Conservation (phyloP, 2,329 filamentous ascomycete species). For the Dothideomycetes sp. region DNA sequence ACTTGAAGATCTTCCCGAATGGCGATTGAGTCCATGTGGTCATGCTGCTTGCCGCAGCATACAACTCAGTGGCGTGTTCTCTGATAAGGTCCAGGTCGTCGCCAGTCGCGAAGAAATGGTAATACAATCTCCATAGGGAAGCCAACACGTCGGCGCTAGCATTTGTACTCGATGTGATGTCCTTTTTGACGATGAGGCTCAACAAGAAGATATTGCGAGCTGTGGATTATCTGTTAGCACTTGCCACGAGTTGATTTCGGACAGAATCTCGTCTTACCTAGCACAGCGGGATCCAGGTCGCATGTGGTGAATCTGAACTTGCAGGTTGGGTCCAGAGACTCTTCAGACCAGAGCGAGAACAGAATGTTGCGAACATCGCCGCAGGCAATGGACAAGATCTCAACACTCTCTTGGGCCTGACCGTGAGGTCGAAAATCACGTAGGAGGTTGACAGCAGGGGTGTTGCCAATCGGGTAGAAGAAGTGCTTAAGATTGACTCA, state of each 20-base stretch:
- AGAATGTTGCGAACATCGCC: conserved; percentile 50
- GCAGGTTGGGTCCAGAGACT: conserved; percentile 27
- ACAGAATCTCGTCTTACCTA: conserved; percentile 33
- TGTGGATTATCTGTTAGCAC: too few relatives aligned
- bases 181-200: conserved; percentile 41
- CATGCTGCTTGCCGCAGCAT: conserved; percentile 30
- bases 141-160: conserved; percentile 20
- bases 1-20: conserved; percentile 39
- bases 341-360: conserved; percentile 42
- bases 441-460: conserved; percentile 43
- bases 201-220: conserved; percentile 49
- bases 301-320: conserved; percentile 39
- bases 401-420: conserved; percentile 35
- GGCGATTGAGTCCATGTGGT: conserved; percentile 17
- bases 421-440: conserved; percentile 35
- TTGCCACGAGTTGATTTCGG: neutral
- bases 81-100: conserved; percentile 30
- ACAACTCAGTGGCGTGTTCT: conserved; percentile 38
- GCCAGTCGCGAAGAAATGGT: conserved; percentile 41
- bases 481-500: conserved; percentile 16
- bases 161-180: neutral
- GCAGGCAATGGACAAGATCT: conserved; percentile 47
- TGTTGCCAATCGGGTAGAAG: conserved; percentile 40
- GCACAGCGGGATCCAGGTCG: conserved; percentile 41
- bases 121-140: conserved; percentile 47